These are phyloP conservation scores for Biscogniauxia sp. DNA, from an alignment of 2,329 filamentous ascomycete genomes.

Conservation along the genomic window DNA sequence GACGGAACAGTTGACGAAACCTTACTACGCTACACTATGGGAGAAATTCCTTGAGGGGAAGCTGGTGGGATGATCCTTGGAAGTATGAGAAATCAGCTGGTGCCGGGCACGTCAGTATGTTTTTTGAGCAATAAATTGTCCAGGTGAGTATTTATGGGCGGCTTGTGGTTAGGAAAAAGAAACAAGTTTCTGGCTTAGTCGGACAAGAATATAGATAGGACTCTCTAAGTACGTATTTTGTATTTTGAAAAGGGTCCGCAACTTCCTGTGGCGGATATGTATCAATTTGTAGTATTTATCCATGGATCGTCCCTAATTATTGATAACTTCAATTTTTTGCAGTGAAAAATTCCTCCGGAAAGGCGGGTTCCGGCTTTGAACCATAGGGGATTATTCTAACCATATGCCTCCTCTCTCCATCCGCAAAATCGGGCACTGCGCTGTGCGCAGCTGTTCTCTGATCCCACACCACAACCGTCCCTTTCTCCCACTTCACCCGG, in stretches of 20 bases:
- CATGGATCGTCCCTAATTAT: too few relatives aligned
- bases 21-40: constrained; percentile 13
- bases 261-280: too few relatives aligned
- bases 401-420: constrained; percentile 15
- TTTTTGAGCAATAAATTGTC: too few relatives aligned
- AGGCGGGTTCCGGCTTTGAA: constrained; percentile 10
- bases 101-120: too few relatives aligned
- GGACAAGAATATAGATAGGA: too few relatives aligned
- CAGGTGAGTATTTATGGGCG: too few relatives aligned
- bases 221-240: not conserved
- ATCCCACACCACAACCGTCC: constrained; percentile 67
- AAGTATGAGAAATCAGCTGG: too few relatives aligned
- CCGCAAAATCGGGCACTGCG: constrained; percentile 13
- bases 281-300: too few relatives aligned
- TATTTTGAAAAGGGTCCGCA: too few relatives aligned
- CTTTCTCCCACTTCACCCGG: constrained; percentile 59
- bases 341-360: constrained; percentile 13
- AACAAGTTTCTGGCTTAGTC: too few relatives aligned
- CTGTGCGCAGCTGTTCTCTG: constrained; percentile 14
- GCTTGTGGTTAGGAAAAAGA: too few relatives aligned
- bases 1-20: constrained; percentile 10
- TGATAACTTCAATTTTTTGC: not conserved
- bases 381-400: constrained; percentile 14
- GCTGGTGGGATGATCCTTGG: not conserved
- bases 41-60: constrained; percentile 2